Conservation (phyloP, 768 basidiomycete genomes). For the Termitomyces heimii region DNA sequence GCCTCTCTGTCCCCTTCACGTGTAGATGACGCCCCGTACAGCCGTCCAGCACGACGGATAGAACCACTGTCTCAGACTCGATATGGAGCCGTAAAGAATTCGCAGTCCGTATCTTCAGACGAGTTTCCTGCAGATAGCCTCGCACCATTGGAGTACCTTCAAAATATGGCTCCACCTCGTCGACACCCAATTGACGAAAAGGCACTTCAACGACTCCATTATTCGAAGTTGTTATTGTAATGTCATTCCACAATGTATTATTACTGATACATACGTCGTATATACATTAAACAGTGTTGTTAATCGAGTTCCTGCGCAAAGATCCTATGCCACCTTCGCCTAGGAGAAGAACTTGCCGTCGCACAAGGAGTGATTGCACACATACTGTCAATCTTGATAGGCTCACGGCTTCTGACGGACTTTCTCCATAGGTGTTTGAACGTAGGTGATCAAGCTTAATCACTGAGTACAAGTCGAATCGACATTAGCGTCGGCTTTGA, state of each 20-base stretch:
- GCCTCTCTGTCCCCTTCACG: constrained; percentile 14
- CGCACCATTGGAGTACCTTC: constrained; percentile 65
- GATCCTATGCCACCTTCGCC: neutral
- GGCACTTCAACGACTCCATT: constrained; percentile 32
- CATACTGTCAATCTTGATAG: neutral
- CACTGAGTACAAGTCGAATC: neutral
- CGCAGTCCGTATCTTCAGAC: constrained; percentile 25
- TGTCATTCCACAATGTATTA: neutral
- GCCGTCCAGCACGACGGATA: constrained; percentile 3
- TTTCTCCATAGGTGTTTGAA: neutral
- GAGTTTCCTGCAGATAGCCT: constrained; percentile 30
- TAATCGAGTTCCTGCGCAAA: neutral
- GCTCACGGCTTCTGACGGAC: neutral
- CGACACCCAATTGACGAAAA: constrained; percentile 63
- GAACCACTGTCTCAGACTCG: neutral
- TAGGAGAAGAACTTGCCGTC: neutral
- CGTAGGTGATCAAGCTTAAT: neutral
- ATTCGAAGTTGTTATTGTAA: constrained; percentile 16
- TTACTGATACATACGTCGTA: neutral
- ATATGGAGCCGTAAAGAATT: constrained; percentile 13
- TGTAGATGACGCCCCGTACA: constrained; percentile 11
- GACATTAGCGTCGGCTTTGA: neutral
- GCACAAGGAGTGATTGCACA: neutral
- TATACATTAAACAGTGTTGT: neutral
- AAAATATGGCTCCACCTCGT: constrained; percentile 55